phyloP scores from a whole-genome alignment of 345 rosid species.

The Physaria fendleri region DNA sequence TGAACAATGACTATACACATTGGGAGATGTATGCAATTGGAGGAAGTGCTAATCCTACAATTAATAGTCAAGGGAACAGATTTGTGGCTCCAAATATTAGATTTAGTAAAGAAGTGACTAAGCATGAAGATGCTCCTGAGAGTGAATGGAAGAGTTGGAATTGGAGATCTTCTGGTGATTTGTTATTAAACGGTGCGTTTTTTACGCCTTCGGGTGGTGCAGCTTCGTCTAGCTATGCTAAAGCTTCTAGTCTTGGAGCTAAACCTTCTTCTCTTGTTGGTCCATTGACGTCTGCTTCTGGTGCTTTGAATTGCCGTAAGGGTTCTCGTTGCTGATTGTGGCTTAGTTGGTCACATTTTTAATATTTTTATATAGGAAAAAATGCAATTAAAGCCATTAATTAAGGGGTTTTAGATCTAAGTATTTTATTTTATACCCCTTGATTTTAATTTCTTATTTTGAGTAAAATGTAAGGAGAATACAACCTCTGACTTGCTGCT shows the following conservation, averaged over 20 bases:
- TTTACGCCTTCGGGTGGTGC: slow-evolving; percentile 45
- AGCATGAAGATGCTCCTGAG: slow-evolving; percentile 42
- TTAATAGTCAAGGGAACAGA: slow-evolving; percentile 84
- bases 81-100: slow-evolving; percentile 52
- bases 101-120: slow-evolving; percentile 69
- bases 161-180: slow-evolving; percentile 57
- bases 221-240: slow-evolving; percentile 49
- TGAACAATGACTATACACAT: slow-evolving; percentile 81
- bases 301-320: slow-evolving; percentile 48
- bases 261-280: slow-evolving; percentile 43
- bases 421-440: too few relatives aligned
- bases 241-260: slow-evolving; percentile 53
- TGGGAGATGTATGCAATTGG: slow-evolving; percentile 95
- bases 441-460: neutral
- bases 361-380: slow-evolving; percentile 17
- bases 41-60: slow-evolving; percentile 74
- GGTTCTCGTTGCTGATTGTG: slow-evolving; percentile 39
- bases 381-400: slow-evolving; percentile 24
- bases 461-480: slow-evolving; percentile 15
- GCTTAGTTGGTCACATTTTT: neutral
- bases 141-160: slow-evolving; percentile 54
- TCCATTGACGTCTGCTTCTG: slow-evolving; percentile 44
- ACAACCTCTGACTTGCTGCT: slow-evolving; percentile 29
- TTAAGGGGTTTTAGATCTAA: too few relatives aligned
- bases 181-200: slow-evolving; percentile 56